Evolutionary conservation across 768 basidiomycete genomes (phyloP).

Genomic region (Imleria badia): DNA sequence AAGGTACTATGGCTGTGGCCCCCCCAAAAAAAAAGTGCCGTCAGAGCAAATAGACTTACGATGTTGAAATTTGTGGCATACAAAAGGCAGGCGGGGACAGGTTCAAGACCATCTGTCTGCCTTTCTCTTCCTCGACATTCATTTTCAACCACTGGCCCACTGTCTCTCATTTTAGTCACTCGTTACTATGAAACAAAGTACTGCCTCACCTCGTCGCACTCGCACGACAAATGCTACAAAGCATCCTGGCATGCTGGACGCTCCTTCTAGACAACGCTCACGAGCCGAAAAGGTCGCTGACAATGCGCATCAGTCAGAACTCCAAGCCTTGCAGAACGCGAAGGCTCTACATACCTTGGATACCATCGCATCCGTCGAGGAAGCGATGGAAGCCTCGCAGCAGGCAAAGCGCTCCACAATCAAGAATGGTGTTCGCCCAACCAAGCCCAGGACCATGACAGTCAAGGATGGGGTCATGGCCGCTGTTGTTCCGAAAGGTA

Average conservation of each 20-base stretch:
- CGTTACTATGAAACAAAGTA: background rate
- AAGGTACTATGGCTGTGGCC: too few relatives aligned
- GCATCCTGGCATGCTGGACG: background rate
- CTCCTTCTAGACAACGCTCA: background rate
- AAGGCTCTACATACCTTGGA: background rate
- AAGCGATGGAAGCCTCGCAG: background rate
- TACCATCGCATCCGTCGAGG: background rate
- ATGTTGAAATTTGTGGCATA: too few relatives aligned
- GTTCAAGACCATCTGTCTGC: too few relatives aligned
- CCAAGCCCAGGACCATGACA: background rate
- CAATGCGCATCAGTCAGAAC: background rate
- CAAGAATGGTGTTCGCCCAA: background rate
- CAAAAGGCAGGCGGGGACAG: background rate
- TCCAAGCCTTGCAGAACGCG: background rate
- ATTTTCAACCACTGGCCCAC: background rate
- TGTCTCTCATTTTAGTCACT: background rate
- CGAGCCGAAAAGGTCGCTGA: background rate
- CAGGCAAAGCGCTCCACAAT: background rate
- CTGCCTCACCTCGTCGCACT: background rate
- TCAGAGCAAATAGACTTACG: too few relatives aligned
- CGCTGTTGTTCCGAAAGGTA: background rate
- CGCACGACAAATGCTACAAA: background rate
- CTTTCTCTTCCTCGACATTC: background rate
- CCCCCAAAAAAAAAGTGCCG: too few relatives aligned
- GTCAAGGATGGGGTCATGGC: background rate